Base-by-base conservation (phyloP, 495 filamentous ascomycete species). In the Hypoxylon perforatum region DNA sequence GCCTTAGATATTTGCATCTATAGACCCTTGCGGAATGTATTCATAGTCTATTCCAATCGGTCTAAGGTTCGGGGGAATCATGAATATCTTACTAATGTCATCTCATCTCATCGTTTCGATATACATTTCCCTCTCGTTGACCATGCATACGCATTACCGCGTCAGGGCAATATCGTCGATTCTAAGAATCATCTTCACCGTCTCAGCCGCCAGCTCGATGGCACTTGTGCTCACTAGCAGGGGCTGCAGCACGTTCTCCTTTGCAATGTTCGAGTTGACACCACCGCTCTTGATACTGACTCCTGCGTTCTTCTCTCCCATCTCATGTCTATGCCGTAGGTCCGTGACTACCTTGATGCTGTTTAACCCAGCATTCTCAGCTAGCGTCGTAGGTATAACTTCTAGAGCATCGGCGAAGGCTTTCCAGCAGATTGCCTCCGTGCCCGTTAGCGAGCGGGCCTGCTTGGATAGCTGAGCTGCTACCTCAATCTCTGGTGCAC, bases 331-430 rank as follows among this genome's bases (percentile, higher is more conserved):
- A 79, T 97, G 92, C 71, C 96, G 86, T 76, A 99, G 80, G 61
- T 97, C 96, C 35, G 95, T 99, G n/a, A 99, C 95, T 14, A 99
- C 96, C 78, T 94, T 96, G 84, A 99, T 98, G 72, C 90, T 92
- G 83, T 97, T 98, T 57, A 99, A 84, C 33, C 95, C 95, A 0
- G 95, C 95, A 69, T 99, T 99, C 82, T 99, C 95, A 2, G 95
- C 95, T 44, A 99, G 86, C 1, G 95, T 99, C 19, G 94, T 97
- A 14, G 95, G 95, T 58, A 98, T 93, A 7, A 99, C 92, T 81
- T 99, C 95, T 84, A 99, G 90, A 23, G 95, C 95, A 65, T 98
- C 96, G 8, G 95, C 95, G 67, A 99, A 99, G 9, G 93, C 94
- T 77, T 97, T 97, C 91, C 91, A 99, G 85, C 95, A 99, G 72